Evolutionary conservation across 148 eudicot genomes (phyloP).

Genomic region (Chenopodium formosanum): DNA sequence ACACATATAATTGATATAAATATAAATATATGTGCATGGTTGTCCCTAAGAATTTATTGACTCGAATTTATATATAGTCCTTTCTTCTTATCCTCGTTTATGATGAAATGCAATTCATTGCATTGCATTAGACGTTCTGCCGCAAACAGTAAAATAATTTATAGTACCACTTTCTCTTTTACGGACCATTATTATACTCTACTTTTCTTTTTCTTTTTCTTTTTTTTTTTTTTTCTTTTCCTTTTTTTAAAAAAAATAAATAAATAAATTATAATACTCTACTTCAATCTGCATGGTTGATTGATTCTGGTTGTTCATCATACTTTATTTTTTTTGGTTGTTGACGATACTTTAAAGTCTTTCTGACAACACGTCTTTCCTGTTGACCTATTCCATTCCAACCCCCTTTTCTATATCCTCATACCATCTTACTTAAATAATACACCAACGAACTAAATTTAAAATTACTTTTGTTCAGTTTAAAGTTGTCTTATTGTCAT

Average conservation of each 20-base stretch:
- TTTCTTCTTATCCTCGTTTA: background rate
- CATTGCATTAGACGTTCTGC: background rate
- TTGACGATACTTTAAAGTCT: background rate
- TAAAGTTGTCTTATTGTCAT: too few relatives aligned
- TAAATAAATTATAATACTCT: background rate
- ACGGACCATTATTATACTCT: too few relatives aligned
- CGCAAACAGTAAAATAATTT: background rate
- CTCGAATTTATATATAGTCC: background rate
- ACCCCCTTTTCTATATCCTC: background rate
- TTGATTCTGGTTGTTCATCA: background rate
- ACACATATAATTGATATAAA: too few relatives aligned
- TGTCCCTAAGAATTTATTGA: background rate
- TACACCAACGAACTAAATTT: background rate
- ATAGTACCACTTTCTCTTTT: background rate
- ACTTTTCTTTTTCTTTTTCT: too few relatives aligned
- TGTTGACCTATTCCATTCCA: slow-evolving; percentile 6
- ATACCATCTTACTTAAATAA: background rate
- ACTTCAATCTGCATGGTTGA: background rate
- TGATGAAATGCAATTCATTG: background rate
- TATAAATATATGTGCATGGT: background rate
- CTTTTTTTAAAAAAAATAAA: too few relatives aligned
- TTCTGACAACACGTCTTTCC: background rate
- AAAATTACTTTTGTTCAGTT: too few relatives aligned
- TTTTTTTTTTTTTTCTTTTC: too few relatives aligned
- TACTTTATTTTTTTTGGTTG: background rate